A percentile compares a stretch with the other conserved stretches of the same genome.
Conservation (phyloP, 1,284 basidiomycete species). For the Puccinia brachypodii region DNA sequence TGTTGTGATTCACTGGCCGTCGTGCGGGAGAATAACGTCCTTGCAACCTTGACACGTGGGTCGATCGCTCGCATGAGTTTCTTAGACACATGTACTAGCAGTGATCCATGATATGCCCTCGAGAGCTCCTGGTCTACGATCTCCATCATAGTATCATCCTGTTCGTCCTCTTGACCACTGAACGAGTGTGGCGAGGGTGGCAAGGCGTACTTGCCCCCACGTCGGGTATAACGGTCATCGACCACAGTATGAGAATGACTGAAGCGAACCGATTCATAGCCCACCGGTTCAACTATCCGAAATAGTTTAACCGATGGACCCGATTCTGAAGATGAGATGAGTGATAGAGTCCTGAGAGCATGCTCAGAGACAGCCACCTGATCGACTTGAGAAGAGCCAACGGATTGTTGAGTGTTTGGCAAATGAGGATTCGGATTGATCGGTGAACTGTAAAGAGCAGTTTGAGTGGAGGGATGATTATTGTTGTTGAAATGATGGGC, state of each 20-base stretch:
- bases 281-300: conserved; percentile 11
- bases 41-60: conserved; percentile 16
- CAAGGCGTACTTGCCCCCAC: conserved; percentile 31
- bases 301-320: not conserved
- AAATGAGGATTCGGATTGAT: not conserved
- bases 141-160: not conserved
- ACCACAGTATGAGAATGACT: conserved; percentile 4
- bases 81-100: not conserved
- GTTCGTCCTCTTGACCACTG: not conserved
- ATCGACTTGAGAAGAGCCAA: not conserved
- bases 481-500: not conserved
- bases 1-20: not conserved
- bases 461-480: not conserved
- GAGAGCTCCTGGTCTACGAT: not conserved
- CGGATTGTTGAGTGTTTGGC: not conserved
- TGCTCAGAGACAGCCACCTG: conserved; percentile 9
- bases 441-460: conserved; percentile 6
- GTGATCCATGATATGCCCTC: not conserved
- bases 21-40: not conserved
- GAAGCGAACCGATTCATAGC: conserved; percentile 39
- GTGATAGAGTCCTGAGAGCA: not conserved
- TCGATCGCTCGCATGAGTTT: conserved; percentile 21
- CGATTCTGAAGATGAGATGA: not conserved
- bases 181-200: conserved; percentile 31
- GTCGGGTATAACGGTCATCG: conserved; percentile 25